Conservation (phyloP, 2,329 filamentous ascomycete species). For the Fusarium ambrosium region DNA sequence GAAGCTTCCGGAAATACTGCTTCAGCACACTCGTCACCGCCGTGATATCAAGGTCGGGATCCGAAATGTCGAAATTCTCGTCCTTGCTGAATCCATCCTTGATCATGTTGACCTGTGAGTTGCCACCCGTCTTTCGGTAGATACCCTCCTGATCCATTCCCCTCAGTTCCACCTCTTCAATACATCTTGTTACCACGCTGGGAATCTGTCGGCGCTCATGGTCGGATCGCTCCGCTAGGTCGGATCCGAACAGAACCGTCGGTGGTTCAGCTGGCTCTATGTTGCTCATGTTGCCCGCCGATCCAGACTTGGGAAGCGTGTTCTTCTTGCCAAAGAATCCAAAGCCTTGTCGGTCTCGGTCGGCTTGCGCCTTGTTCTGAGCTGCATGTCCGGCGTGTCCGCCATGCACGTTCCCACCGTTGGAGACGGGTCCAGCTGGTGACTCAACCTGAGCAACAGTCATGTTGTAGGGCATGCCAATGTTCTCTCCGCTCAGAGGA, state of each 20-base stretch:
- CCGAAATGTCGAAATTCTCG: conserved; percentile 91
- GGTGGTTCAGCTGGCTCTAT: conserved; percentile 66
- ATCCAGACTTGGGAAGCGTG: conserved; percentile 65
- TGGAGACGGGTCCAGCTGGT: conserved; percentile 51
- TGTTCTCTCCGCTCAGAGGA: conserved; percentile 70
- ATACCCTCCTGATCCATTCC: conserved; percentile 99
- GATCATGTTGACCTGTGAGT: conserved; percentile 89
- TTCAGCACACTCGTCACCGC: conserved; percentile 96
- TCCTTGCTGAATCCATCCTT: conserved; percentile 92
- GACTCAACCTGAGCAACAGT: conserved; percentile 69
- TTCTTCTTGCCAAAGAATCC: conserved; percentile 77
- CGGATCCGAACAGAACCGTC: conserved; percentile 84
- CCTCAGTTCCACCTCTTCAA: conserved; percentile 94
- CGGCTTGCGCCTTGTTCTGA: conserved; percentile 43
- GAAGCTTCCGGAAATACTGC: conserved; percentile 96
- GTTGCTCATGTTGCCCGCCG: conserved; percentile 57
- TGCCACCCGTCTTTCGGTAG: conserved; percentile 96
- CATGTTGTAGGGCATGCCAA: conserved; percentile 79
- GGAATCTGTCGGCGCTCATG: conserved; percentile 92
- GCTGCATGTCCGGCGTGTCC: conserved; percentile 40
- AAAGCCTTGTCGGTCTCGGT: conserved; percentile 70
- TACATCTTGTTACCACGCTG: conserved; percentile 90
- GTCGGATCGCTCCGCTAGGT: conserved; percentile 86
- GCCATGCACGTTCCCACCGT: conserved; percentile 44
- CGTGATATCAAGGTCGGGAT: conserved; percentile 93